Percentiles rank a stretch among this genome's conserved stretches.
Evolutionary conservation across 148 eudicot species (phyloP).

Genomic region (Amaranthus palmeri): DNA sequence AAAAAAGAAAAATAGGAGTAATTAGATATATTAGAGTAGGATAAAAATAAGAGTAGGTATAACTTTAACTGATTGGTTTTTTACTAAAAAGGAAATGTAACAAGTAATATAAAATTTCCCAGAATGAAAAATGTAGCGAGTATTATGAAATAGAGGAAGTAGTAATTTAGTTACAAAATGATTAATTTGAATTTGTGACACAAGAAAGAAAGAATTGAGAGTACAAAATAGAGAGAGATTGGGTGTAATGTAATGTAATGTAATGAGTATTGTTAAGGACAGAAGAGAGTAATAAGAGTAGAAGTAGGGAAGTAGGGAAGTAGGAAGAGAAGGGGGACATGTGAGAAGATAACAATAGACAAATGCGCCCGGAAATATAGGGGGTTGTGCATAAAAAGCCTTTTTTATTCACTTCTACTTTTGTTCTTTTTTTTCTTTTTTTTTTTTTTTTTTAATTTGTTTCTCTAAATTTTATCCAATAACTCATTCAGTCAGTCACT

Average conservation of each 20-base stretch:
- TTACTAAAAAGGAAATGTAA: too few relatives aligned
- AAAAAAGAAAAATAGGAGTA: too few relatives aligned
- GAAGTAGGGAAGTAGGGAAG: background rate
- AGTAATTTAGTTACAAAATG: too few relatives aligned
- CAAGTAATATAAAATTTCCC: too few relatives aligned
- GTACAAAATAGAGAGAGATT: background rate
- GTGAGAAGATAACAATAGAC: conserved; percentile 30
- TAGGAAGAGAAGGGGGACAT: conserved; percentile 22
- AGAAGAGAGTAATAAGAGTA: background rate
- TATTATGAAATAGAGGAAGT: too few relatives aligned
- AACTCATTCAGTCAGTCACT: background rate
- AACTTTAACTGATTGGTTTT: too few relatives aligned
- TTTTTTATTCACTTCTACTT: conserved; percentile 17
- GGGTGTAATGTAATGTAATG: conserved; percentile 1
- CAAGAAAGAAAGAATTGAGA: background rate
- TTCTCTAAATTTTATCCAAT: conserved; percentile 2
- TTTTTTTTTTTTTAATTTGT: background rate
- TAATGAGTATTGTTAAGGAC: background rate
- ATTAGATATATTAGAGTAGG: too few relatives aligned
- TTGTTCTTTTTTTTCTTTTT: background rate
- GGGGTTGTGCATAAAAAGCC: conserved; percentile 38
- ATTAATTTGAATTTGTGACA: too few relatives aligned
- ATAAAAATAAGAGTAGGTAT: too few relatives aligned
- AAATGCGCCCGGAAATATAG: conserved; percentile 45
- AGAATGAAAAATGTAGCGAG: too few relatives aligned